Base-by-base conservation (phyloP, 345 rosid genomes). In the Arabidopsis arenosa region DNA sequence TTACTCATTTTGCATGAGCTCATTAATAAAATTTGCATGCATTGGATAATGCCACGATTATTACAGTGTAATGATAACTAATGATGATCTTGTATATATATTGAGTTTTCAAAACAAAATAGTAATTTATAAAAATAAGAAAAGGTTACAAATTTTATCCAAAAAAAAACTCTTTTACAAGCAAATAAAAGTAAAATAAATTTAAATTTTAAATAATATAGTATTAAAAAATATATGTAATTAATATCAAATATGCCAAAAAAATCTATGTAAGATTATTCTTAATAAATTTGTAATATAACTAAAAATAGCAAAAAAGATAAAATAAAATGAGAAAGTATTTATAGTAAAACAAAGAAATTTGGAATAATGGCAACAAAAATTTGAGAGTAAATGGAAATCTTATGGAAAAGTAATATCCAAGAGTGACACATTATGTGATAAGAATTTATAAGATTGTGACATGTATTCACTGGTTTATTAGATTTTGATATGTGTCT, bases 1-100 rank as follows among this genome's bases (percentile, higher is more conserved):
- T 49, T 72, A 49, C 3, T 59, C 49, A 36, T 35, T 71, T 36
- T n/a, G 58, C 59, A 51, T 49, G 60, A 5, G 9, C 10, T 64
- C 51, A 49, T 61, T 47, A 48, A 35, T 71, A 9, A 49, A 53
- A 41, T 12, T 43, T 15, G 23, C 23, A 70, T 45, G 74, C 55
- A 17, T 32, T 43, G 33, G 14, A 57, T 70, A 36, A 55, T 68
- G 17, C 21, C 35, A 21, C 13, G 21, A 13, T 23, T 23, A 21
- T 51, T 36, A 51, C 30, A 1, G 18, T 35, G 8, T 37, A 12
- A 7, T 23, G 37, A 51, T 13, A 11, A 51, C 12, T 66, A 5
- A 47, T 32, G 35, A 18, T 67, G 36, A 68, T 68, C 53, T 53
- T 68, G n/a, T n/a, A 54, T 37, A 67, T 18, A 35, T 32, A 3